Evolutionary conservation across 1,284 basidiomycete species (phyloP).

Genomic region (Cystobasidium sp.): DNA sequence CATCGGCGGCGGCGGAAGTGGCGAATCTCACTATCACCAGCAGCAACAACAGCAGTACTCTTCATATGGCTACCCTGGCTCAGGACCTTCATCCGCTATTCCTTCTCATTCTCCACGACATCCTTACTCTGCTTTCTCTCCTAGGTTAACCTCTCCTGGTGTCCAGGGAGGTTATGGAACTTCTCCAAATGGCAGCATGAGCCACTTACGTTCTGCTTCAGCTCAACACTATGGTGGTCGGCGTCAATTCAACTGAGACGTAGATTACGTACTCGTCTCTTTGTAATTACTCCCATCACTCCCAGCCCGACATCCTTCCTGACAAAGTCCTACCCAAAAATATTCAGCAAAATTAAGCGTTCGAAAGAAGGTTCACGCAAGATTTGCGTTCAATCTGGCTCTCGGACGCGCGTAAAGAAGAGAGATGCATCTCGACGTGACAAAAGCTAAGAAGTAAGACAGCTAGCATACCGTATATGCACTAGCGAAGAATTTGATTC

Average conservation of each 20-base stretch:
- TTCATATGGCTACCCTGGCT: conserved; percentile 18
- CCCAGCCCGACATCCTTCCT: neutral
- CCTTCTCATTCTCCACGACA: conserved; percentile 14
- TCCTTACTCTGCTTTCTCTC: conserved; percentile 32
- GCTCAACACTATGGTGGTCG: conserved; percentile 29
- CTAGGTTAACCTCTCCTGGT: conserved; percentile 25
- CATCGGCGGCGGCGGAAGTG: neutral
- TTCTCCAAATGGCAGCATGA: neutral
- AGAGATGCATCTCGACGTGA: too few species aligned
- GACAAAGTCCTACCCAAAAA: too few species aligned
- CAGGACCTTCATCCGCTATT: conserved; percentile 7
- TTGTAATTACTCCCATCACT: too few species aligned
- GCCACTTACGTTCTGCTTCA: conserved; percentile 16
- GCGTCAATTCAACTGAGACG: neutral
- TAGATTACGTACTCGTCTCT: too few species aligned
- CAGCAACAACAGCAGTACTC: conserved; percentile 13
- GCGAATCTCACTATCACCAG: conserved; percentile 1
- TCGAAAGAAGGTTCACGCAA: too few species aligned
- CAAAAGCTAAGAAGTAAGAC: too few species aligned
- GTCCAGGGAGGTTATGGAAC: neutral
- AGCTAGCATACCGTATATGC: too few species aligned
- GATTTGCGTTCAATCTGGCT: too few species aligned
- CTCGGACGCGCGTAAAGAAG: too few species aligned
- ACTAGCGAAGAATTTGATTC: too few species aligned
- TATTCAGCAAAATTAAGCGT: too few species aligned